Conservation (phyloP, 2,329 filamentous ascomycete genomes). For the Xylaria hypoxylon region DNA sequence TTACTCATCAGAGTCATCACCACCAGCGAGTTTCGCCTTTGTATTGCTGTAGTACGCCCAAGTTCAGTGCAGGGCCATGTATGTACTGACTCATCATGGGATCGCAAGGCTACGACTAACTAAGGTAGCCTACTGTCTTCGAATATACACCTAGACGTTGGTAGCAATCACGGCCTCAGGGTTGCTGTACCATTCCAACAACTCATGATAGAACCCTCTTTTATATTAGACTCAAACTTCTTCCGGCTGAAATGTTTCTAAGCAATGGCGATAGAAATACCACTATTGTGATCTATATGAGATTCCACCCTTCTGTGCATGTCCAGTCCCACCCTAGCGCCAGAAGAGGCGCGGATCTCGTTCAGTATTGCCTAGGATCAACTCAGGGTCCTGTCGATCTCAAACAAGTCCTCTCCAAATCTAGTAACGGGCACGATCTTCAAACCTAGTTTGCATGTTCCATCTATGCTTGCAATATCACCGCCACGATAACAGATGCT, state of each 20-base stretch:
- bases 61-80: background rate
- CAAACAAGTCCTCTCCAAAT: slow-evolving; percentile 27
- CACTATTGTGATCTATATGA: background rate
- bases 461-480: slow-evolving; percentile 4
- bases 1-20: background rate
- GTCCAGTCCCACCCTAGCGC: slow-evolving; percentile 6
- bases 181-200: background rate
- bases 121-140: background rate
- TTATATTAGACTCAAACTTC: background rate
- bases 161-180: too few species aligned
- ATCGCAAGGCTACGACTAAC: background rate
- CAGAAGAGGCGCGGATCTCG: slow-evolving; percentile 38
- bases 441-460: slow-evolving; percentile 11
- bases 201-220: background rate
- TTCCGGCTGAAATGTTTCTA: background rate
- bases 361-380: slow-evolving; percentile 23
- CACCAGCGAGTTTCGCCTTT: background rate
- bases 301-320: background rate
- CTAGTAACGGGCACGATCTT: background rate
- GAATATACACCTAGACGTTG: background rate
- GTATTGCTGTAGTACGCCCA: background rate
- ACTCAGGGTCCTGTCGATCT: slow-evolving; percentile 24
- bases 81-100: background rate
- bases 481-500: background rate
- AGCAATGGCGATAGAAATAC: background rate